Evolutionary conservation across 805 yeast species (phyloP).

Genomic region (Debaryomyces maramus): DNA sequence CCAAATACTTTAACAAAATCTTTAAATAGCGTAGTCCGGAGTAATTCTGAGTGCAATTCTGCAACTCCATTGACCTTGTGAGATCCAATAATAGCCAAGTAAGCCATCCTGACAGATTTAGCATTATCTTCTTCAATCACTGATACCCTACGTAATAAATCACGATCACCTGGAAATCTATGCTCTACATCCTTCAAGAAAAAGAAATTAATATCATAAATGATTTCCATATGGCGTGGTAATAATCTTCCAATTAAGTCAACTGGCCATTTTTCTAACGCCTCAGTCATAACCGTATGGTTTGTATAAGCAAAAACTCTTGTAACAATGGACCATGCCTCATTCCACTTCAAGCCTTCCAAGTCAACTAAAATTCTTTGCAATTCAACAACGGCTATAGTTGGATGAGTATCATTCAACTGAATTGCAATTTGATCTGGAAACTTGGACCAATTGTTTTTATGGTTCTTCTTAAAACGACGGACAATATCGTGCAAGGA

Average conservation of each 20-base stretch:
- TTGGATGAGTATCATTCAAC: conserved; percentile 93
- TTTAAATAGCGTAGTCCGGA: conserved; percentile 83
- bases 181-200: conserved; percentile 77
- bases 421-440: conserved; percentile 89
- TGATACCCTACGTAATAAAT: conserved; percentile 67
- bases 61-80: conserved; percentile 96
- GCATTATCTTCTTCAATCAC: conserved; percentile 80
- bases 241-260: conserved; percentile 72
- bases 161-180: conserved; percentile 73
- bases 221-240: conserved; percentile 89
- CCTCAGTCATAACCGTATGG: conserved; percentile 94
- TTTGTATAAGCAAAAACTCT: conserved; percentile 87
- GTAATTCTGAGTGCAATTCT: conserved; percentile 88
- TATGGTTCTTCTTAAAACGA: conserved; percentile 74
- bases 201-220: conserved; percentile 78
- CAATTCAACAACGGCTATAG: conserved; percentile 85
- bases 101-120: conserved; percentile 90
- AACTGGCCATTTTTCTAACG: conserved; percentile 94
- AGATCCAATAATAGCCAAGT: conserved; percentile 85
- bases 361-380: conserved; percentile 83
- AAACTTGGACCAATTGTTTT: conserved; percentile 76
- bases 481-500: conserved; percentile 88
- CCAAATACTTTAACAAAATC: conserved; percentile 88
- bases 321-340: conserved; percentile 83
- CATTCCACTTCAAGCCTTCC: conserved; percentile 78